Conservation (phyloP, 306 rosid genomes). For the Calophaca sinica region DNA sequence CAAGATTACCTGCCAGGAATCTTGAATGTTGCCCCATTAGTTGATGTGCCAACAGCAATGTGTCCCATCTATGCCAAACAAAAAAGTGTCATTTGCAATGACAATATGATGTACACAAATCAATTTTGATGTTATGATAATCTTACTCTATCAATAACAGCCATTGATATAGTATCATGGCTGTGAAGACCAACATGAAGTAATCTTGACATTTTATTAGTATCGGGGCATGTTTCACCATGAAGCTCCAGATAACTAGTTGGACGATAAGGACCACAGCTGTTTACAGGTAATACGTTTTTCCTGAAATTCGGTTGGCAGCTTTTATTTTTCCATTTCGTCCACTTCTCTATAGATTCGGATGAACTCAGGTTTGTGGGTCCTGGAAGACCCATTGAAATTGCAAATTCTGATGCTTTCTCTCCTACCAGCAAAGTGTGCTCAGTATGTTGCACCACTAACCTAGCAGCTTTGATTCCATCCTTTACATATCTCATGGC, state of each 20-base stretch:
- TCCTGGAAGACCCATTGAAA: slow-evolving; percentile 96
- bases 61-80: slow-evolving; percentile 71
- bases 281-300: slow-evolving; percentile 61
- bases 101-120: background rate
- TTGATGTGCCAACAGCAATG: slow-evolving; percentile 92
- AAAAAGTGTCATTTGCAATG: slow-evolving; percentile 33
- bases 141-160: slow-evolving; percentile 84
- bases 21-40: slow-evolving; percentile 95
- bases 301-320: slow-evolving; percentile 96
- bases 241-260: slow-evolving; percentile 39
- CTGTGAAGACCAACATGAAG: slow-evolving; percentile 66
- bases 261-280: slow-evolving; percentile 84
- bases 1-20: slow-evolving; percentile 89
- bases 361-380: slow-evolving; percentile 84
- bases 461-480: slow-evolving; percentile 86
- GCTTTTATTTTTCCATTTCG: slow-evolving; percentile 68
- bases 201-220: slow-evolving; percentile 47
- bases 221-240: slow-evolving; percentile 52
- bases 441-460: slow-evolving; percentile 79
- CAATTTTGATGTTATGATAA: slow-evolving; percentile 2
- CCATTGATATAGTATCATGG: slow-evolving; percentile 97
- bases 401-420: slow-evolving; percentile 82
- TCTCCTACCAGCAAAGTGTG: slow-evolving; percentile 96
- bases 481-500: slow-evolving; percentile 93
- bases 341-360: slow-evolving; percentile 80